Evolutionary conservation across 352 stramenopile species (phyloP).

Genomic region (Pythium aristosporum): DNA sequence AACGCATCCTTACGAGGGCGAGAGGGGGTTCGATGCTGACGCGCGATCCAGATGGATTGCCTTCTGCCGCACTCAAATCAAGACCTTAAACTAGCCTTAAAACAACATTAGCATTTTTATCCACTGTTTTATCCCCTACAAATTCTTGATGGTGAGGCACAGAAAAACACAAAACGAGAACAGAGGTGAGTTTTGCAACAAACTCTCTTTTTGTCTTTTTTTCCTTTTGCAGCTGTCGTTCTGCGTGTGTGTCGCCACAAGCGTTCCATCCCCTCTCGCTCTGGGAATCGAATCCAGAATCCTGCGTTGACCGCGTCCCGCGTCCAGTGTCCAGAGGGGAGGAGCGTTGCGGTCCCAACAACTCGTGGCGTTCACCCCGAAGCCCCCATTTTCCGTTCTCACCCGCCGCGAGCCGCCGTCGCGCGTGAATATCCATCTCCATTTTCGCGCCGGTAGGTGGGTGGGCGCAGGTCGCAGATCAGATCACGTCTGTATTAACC

Average conservation of each 20-base stretch:
- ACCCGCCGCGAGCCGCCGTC: background rate
- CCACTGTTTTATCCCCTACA: no score
- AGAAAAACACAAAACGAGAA: no score
- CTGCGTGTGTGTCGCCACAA: conserved; percentile 1
- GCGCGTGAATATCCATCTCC: background rate
- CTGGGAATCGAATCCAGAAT: conserved; percentile 7
- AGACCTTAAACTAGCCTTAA: no score
- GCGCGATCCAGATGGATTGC: no score
- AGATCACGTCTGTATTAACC: no score
- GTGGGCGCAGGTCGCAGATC: no score
- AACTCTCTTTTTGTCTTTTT: background rate
- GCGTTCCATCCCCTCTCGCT: background rate
- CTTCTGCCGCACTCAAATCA: no score
- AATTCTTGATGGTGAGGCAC: no score
- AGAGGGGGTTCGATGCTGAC: no score
- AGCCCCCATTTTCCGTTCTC: conserved; percentile 1
- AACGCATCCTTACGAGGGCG: no score
- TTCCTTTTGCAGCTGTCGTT: background rate
- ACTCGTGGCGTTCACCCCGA: background rate
- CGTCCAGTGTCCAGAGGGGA: background rate
- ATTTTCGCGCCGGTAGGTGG: background rate
- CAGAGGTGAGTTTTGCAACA: no score
- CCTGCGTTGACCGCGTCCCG: background rate
- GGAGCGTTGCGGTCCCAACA: background rate
- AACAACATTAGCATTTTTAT: no score